Conservation (phyloP, 2,329 filamentous ascomycete species). For the Ceratocystis harringtonii region DNA sequence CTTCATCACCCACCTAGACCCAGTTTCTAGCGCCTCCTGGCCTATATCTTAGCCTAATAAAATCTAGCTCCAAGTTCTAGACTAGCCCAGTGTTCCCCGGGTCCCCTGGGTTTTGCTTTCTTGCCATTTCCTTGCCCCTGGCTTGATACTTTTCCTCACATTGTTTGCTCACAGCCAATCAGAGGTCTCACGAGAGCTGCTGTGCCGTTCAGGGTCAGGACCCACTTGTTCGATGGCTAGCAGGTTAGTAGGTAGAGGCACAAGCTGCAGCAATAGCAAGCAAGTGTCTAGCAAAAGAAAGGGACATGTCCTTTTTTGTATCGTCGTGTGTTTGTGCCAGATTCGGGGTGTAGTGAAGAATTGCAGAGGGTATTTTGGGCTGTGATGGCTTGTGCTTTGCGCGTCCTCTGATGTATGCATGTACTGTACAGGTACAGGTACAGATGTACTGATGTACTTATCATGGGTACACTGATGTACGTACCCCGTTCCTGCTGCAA, state of each 20-base stretch:
- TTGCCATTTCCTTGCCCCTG: background rate
- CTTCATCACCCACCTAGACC: too few species aligned
- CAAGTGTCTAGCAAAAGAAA: background rate
- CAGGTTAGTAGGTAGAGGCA: background rate
- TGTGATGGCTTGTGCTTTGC: background rate
- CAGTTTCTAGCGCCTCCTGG: too few species aligned
- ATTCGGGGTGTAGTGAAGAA: background rate
- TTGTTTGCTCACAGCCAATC: background rate
- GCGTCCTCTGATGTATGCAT: background rate
- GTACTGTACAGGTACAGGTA: background rate
- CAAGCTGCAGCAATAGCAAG: background rate
- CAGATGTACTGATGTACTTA: background rate
- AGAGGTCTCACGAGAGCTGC: background rate
- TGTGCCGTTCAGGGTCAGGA: background rate
- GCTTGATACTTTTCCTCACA: background rate
- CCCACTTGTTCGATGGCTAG: background rate
- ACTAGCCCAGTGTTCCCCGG: too few species aligned
- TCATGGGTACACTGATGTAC: background rate
- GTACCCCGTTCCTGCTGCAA: background rate
- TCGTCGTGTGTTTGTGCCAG: background rate
- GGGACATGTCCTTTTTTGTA: background rate
- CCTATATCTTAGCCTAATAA: too few species aligned
- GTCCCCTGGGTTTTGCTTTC: background rate
- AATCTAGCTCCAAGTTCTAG: too few species aligned
- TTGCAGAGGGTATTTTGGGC: too few species aligned